These are phyloP conservation scores for Lachancea meyersii DNA, from an alignment of 805 yeast species.

Conservation along the genomic window DNA sequence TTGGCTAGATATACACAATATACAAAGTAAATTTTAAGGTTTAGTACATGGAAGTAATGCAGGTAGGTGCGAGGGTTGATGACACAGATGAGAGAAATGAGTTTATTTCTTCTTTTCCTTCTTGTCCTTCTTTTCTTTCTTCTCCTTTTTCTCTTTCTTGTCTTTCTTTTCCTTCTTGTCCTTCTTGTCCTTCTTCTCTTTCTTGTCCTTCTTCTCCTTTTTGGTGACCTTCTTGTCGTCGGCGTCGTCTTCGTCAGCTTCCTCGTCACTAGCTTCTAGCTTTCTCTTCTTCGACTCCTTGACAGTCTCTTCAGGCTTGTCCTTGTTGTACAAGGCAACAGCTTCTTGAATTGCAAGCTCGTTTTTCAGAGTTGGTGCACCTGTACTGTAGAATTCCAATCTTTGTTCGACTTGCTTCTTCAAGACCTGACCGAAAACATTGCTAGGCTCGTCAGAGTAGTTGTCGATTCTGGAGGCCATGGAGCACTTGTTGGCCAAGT, in stretches of 20 bases:
- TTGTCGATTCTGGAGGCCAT: slow-evolving; percentile 98
- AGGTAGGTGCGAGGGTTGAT: slow-evolving; percentile 2
- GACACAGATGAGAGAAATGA: neutral
- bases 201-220: slow-evolving; percentile 44
- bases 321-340: slow-evolving; percentile 52
- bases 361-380: slow-evolving; percentile 94
- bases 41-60: slow-evolving; percentile 8
- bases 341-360: slow-evolving; percentile 92
- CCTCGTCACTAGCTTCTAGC: slow-evolving; percentile 34
- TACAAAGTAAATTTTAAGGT: slow-evolving; percentile 6
- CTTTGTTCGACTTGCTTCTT: slow-evolving; percentile 98
- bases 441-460: slow-evolving; percentile 90
- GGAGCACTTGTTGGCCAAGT: slow-evolving; percentile 97
- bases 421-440: slow-evolving; percentile 81
- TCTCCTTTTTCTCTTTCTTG: slow-evolving; percentile 48
- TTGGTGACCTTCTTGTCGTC: slow-evolving; percentile 42
- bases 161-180: slow-evolving; percentile 44
- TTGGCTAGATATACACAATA: slow-evolving; percentile 12
- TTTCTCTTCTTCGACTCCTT: slow-evolving; percentile 24
- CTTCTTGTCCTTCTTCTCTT: slow-evolving; percentile 47
- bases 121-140: slow-evolving; percentile 37
- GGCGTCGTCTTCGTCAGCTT: slow-evolving; percentile 31
- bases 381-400: slow-evolving; percentile 90
- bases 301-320: slow-evolving; percentile 40
- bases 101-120: slow-evolving; percentile 26